Percentiles rank a stretch among this genome's conserved stretches.
These are phyloP conservation scores for Coniferiporia sulphurascens DNA, from an alignment of 1,284 basidiomycete species.

Conservation along the genomic window DNA sequence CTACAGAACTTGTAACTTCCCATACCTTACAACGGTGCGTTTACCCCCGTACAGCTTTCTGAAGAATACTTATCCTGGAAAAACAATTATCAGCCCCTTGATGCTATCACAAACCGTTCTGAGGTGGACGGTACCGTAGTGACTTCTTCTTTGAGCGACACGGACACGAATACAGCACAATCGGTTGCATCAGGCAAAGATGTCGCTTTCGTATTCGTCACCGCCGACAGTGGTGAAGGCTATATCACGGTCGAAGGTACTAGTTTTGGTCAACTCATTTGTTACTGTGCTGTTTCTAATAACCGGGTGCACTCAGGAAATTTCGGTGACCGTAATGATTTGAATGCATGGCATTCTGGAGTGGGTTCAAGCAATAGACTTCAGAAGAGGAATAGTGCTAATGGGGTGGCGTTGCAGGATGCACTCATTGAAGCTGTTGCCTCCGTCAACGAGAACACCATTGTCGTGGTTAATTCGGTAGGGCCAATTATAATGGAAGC, in stretches of 20 bases:
- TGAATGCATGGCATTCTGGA: slow-evolving; percentile 64
- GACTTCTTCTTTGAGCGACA: slow-evolving; percentile 52
- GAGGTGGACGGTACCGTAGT: slow-evolving; percentile 38
- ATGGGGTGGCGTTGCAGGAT: slow-evolving; percentile 37
- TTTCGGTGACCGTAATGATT: slow-evolving; percentile 68
- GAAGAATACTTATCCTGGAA: background rate
- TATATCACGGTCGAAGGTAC: slow-evolving; percentile 52
- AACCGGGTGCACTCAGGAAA: slow-evolving; percentile 31
- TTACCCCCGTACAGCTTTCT: background rate
- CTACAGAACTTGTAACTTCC: slow-evolving; percentile 28
- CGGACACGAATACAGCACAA: slow-evolving; percentile 43
- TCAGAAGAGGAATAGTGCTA: slow-evolving; percentile 22
- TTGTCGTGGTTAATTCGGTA: slow-evolving; percentile 74
- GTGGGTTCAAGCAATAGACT: slow-evolving; percentile 22
- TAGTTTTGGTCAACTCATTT: background rate
- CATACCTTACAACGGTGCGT: slow-evolving; percentile 29
- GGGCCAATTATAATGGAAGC: slow-evolving; percentile 62
- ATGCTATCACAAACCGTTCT: slow-evolving; percentile 42
- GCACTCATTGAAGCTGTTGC: slow-evolving; percentile 50
- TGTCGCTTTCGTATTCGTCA: slow-evolving; percentile 60
- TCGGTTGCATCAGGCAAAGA: slow-evolving; percentile 48
- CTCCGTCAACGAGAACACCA: slow-evolving; percentile 54
- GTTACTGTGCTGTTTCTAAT: background rate
- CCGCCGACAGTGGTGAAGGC: slow-evolving; percentile 43
- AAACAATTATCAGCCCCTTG: slow-evolving; percentile 34